Evolutionary conservation across 306 rosid genomes (phyloP).

Genomic region (Benincasa hispida): DNA sequence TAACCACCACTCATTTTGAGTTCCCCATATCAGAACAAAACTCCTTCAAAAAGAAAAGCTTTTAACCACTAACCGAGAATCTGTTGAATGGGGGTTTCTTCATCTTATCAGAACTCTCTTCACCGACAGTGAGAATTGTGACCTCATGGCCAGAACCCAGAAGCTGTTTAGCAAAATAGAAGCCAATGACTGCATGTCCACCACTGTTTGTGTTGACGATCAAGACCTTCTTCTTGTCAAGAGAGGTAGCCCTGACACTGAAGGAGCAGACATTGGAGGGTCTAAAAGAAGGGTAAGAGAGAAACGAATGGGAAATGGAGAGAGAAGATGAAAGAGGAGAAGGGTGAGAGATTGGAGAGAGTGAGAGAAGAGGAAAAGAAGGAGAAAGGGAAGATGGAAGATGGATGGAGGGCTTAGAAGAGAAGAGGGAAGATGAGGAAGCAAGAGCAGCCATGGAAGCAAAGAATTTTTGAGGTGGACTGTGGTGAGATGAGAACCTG

Average conservation of each 20-base stretch:
- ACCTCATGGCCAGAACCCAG: conserved; percentile 66
- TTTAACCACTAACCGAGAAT: conserved; percentile 42
- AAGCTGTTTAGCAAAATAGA: conserved; percentile 80
- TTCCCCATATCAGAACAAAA: neutral
- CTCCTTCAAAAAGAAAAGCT: neutral
- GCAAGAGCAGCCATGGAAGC: conserved; percentile 74
- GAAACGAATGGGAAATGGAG: conserved; percentile 26
- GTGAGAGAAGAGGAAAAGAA: conserved; percentile 27
- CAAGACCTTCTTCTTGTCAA: conserved; percentile 55
- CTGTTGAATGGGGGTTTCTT: conserved; percentile 82
- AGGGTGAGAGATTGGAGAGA: conserved; percentile 31
- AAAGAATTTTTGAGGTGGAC: neutral
- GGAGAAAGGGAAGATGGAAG: conserved; percentile 31
- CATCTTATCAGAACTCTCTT: conserved; percentile 75
- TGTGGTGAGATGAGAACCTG: conserved; percentile 44
- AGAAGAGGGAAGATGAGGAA: conserved; percentile 42
- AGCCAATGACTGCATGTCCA: conserved; percentile 82
- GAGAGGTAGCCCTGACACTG: conserved; percentile 32
- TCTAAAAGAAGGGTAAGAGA: conserved; percentile 10
- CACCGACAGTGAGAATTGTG: conserved; percentile 77
- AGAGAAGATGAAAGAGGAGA: conserved; percentile 30
- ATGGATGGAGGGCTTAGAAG: conserved; percentile 32
- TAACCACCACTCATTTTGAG: neutral
- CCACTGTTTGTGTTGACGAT: conserved; percentile 76
- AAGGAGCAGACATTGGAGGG: conserved; percentile 24